These are phyloP conservation scores for Heimioporus retisporus DNA, from an alignment of 1,284 basidiomycete species.

Conservation along the genomic window DNA sequence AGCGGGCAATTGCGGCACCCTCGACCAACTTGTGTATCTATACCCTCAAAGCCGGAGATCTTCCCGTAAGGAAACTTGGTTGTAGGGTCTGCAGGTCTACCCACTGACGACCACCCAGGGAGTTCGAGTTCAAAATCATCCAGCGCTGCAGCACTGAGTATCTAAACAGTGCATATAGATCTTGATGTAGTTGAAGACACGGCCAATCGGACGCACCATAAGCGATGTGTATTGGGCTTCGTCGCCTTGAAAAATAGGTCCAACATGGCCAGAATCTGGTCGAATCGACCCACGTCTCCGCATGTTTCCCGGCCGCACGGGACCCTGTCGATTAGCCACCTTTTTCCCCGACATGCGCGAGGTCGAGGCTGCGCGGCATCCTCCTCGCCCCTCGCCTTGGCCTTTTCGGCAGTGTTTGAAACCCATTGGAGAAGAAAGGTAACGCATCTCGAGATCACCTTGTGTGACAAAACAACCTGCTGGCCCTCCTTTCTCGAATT, in stretches of 20 bases:
- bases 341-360: slow-evolving; percentile 63
- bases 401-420: slow-evolving; percentile 80
- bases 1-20: too few species aligned
- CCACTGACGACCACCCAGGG: too few species aligned
- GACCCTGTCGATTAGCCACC: slow-evolving; percentile 65
- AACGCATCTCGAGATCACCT: slow-evolving; percentile 85
- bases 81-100: too few species aligned
- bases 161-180: too few species aligned
- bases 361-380: slow-evolving; percentile 60
- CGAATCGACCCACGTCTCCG: slow-evolving; percentile 82
- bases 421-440: slow-evolving; percentile 93
- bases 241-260: slow-evolving; percentile 79
- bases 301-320: slow-evolving; percentile 53
- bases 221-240: slow-evolving; percentile 78
- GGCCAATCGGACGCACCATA: slow-evolving; percentile 63
- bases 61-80: too few species aligned
- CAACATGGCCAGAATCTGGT: slow-evolving; percentile 79
- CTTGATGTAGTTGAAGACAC: too few species aligned
- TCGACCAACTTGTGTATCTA: too few species aligned
- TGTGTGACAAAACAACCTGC: slow-evolving; percentile 75
- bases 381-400: slow-evolving; percentile 65
- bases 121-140: too few species aligned
- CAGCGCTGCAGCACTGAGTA: too few species aligned
- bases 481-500: slow-evolving; percentile 80
- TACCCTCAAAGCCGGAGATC: too few species aligned